These are phyloP conservation scores for Penicillium sp. DNA, from an alignment of 2,329 filamentous ascomycete species.

Conservation along the genomic window DNA sequence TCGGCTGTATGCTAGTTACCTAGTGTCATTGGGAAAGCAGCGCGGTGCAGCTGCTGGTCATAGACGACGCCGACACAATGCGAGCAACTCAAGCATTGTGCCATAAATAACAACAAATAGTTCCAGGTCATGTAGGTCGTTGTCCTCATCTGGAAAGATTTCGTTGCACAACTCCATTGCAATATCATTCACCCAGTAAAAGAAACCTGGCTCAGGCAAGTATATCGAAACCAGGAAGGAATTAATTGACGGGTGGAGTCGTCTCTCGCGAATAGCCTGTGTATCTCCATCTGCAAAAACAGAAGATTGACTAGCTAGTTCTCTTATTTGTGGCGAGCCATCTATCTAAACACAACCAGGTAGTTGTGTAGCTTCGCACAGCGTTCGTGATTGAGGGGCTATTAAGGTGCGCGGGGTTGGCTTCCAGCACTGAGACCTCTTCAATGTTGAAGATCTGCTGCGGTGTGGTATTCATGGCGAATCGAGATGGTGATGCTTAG, in stretches of 20 bases:
- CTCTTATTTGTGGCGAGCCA: slow-evolving; percentile 15
- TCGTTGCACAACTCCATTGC: slow-evolving; percentile 6
- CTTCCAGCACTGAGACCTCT: slow-evolving; percentile 12
- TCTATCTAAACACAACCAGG: slow-evolving; percentile 22
- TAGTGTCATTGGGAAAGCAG: neutral
- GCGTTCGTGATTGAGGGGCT: slow-evolving; percentile 16
- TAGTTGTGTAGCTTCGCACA: slow-evolving; percentile 27
- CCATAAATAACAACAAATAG: slow-evolving; percentile 16
- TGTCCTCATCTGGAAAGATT: slow-evolving; percentile 1
- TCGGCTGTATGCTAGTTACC: slow-evolving; percentile 15
- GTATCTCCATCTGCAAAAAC: neutral
- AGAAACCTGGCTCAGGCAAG: slow-evolving; percentile 12
- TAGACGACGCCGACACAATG: slow-evolving; percentile 3
- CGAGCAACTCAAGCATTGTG: slow-evolving; percentile 10
- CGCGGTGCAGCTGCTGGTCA: neutral
- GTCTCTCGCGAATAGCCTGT: slow-evolving; percentile 5
- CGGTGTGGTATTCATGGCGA: neutral
- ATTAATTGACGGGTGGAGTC: slow-evolving; percentile 14
- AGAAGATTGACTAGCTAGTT: slow-evolving; percentile 2
- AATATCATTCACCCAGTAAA: slow-evolving; percentile 19
- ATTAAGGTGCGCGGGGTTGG: slow-evolving; percentile 10
- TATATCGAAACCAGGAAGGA: slow-evolving; percentile 17
- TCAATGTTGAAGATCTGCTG: slow-evolving; percentile 14
- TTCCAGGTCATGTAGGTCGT: slow-evolving; percentile 8
- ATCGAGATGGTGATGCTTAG: neutral